Evolutionary conservation across 2,329 filamentous ascomycete species (phyloP).

Genomic region (Alternaria rosae): DNA sequence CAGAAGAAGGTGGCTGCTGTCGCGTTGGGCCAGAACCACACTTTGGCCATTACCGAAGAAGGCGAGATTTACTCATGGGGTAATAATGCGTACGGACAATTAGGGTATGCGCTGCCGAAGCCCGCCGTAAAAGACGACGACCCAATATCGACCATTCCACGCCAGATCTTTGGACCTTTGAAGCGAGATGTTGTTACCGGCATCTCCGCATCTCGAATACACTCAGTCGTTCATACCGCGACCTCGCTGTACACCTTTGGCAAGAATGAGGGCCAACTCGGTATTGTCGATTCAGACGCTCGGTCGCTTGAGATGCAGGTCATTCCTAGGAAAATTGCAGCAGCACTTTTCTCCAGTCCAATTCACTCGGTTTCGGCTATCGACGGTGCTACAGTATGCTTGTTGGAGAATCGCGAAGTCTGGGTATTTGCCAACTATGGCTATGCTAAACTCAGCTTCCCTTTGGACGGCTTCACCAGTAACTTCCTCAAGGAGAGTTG

Average conservation of each 20-base stretch:
- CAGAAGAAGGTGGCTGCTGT: constrained; percentile 79
- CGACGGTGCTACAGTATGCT: constrained; percentile 83
- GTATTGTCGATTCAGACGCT: constrained; percentile 93
- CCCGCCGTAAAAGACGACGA: constrained; percentile 77
- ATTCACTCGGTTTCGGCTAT: constrained; percentile 87
- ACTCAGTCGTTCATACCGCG: constrained; percentile 87
- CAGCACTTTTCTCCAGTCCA: constrained; percentile 74
- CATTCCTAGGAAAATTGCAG: constrained; percentile 84
- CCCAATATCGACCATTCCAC: constrained; percentile 79
- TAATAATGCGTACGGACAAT: constrained; percentile 81
- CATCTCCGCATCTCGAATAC: constrained; percentile 85
- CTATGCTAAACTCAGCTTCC: constrained; percentile 89
- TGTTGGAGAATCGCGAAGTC: constrained; percentile 87
- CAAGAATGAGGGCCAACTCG: constrained; percentile 92
- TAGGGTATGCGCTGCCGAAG: constrained; percentile 81
- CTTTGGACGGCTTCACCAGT: constrained; percentile 75
- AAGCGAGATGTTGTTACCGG: constrained; percentile 86
- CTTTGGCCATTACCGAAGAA: constrained; percentile 80
- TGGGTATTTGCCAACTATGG: constrained; percentile 96
- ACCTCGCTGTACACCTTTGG: constrained; percentile 91
- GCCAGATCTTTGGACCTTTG: constrained; percentile 88
- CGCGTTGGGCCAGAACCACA: constrained; percentile 90
- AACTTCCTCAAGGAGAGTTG: constrained; percentile 72
- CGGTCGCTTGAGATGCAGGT: constrained; percentile 85
- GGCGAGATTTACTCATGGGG: constrained; percentile 98